phyloP scores from a whole-genome alignment of 352 stramenopile species.

The Poterioochromonas sp. region DNA sequence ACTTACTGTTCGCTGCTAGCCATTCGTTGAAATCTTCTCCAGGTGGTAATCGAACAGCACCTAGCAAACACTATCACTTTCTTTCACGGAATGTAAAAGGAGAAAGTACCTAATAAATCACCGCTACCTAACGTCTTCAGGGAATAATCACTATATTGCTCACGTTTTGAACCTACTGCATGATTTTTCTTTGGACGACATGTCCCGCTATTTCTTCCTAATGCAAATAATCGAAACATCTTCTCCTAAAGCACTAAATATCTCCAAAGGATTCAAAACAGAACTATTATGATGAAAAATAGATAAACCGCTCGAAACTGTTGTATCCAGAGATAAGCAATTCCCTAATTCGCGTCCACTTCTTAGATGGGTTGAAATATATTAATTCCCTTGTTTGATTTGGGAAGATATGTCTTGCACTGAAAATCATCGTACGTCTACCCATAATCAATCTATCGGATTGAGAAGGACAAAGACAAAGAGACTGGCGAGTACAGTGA shows the following conservation, averaged over 20 bases:
- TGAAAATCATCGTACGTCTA: no score
- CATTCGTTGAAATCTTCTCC: constrained; percentile 76
- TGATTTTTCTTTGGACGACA: constrained; percentile 72
- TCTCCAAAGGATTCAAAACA: background rate
- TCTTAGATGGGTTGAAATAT: no score
- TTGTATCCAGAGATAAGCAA: no score
- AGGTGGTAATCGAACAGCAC: constrained; percentile 19
- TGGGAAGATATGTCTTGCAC: no score
- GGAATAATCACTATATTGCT: constrained; percentile 66
- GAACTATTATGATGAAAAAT: no score
- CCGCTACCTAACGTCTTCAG: constrained; percentile 59
- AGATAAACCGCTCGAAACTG: no score
- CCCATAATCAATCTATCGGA: no score
- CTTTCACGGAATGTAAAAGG: constrained; percentile 17
- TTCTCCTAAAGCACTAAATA: background rate
- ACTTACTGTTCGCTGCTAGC: constrained; percentile 75
- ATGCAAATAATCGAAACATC: constrained; percentile 30
- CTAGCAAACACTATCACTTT: background rate
- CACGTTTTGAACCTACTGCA: constrained; percentile 62
- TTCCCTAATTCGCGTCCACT: no score
- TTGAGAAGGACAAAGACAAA: no score
- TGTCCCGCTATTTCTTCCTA: constrained; percentile 57
- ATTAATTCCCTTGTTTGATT: no score
- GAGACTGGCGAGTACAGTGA: no score
- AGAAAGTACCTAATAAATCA: constrained; percentile 52